phyloP scores from a whole-genome alignment of 2,329 filamentous ascomycete species.

The Epichloe sibirici region DNA sequence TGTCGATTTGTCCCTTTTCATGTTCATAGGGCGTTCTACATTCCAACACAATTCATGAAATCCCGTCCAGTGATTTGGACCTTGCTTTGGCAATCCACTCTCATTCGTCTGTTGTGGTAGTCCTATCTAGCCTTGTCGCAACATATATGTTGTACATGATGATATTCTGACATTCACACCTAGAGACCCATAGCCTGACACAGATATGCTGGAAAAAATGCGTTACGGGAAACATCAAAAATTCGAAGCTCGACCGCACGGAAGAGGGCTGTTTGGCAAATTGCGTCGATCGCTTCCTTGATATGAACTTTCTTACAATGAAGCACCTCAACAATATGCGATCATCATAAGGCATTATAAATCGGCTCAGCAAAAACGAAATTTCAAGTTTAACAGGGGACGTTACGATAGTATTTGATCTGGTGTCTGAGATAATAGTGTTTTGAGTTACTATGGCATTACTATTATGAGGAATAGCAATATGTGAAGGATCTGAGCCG shows the following conservation, averaged over 20 bases:
- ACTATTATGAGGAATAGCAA: no score
- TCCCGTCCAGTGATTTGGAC: no score
- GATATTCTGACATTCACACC: background rate
- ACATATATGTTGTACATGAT: conserved; percentile 10
- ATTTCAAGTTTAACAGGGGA: no score
- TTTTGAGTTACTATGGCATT: no score
- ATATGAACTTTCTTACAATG: conserved; percentile 75
- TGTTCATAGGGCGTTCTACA: no score
- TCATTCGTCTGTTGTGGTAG: background rate
- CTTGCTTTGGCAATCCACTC: no score
- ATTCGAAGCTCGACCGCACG: conserved; percentile 56
- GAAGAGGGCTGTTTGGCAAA: conserved; percentile 83
- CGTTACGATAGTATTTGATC: no score
- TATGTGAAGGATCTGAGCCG: no score
- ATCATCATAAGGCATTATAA: conserved; percentile 7
- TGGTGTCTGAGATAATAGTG: no score
- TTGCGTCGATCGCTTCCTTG: conserved; percentile 89
- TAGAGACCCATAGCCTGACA: conserved; percentile 43
- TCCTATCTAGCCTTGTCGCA: background rate
- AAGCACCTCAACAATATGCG: conserved; percentile 63
- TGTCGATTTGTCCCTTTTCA: background rate
- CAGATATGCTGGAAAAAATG: conserved; percentile 95
- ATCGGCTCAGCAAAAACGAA: background rate
- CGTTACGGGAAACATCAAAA: conserved; percentile 61
- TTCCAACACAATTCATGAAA: no score